Evolutionary conservation across 371 early-diverging fungal species (phyloP).

Genomic region (Catenaria anguillulae): DNA sequence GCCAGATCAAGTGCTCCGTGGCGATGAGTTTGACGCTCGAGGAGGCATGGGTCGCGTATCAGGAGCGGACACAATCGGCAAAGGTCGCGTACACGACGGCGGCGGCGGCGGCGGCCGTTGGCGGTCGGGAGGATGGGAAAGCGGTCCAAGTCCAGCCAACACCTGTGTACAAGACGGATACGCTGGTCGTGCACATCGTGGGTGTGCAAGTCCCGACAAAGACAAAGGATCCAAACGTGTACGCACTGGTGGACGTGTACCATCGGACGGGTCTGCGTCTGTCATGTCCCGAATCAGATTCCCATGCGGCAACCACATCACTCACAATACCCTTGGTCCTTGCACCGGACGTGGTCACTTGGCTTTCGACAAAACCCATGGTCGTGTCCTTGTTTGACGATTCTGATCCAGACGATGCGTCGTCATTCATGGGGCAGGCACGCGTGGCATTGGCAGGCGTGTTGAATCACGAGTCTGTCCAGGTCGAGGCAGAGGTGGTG

Average conservation of each 20-base stretch:
- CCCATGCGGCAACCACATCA: too few species aligned
- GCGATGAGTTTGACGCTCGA: background rate
- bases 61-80: background rate
- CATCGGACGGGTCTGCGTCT: background rate
- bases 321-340: background rate
- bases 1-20: background rate
- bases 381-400: slow-evolving; percentile 1
- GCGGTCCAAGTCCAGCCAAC: too few species aligned
- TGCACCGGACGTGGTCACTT: background rate
- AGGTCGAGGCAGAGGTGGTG: background rate
- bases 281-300: too few species aligned
- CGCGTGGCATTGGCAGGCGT: background rate
- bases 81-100: too few species aligned
- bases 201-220: background rate
- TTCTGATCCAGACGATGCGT: background rate
- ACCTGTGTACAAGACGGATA: background rate
- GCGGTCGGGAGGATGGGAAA: too few species aligned
- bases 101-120: too few species aligned
- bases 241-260: background rate
- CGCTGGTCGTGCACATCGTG: too few species aligned
- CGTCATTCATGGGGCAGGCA: background rate
- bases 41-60: background rate
- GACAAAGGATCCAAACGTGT: background rate
- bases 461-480: background rate
- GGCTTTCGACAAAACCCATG: background rate